Percentiles rank a stretch among this genome's conserved stretches.
Evolutionary conservation across 441 rosid genomes (phyloP).

Genomic region (Bruguiera hainesii): DNA sequence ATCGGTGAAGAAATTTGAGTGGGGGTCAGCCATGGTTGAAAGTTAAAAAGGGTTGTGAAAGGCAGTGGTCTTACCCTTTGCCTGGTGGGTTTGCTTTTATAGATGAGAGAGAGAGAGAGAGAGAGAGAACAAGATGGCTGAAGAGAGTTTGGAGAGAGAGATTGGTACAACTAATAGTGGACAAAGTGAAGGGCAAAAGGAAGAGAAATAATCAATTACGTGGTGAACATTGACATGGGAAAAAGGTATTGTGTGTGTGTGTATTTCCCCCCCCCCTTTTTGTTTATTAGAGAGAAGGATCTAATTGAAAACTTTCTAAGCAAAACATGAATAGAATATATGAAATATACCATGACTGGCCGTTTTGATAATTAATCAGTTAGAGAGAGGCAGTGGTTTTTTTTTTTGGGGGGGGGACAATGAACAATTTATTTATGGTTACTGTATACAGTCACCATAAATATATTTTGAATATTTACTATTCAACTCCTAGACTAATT

Average conservation of each 20-base stretch:
- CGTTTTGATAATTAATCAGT: slow-evolving; percentile 9
- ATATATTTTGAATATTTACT: too few relatives aligned
- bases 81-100: slow-evolving; percentile 46
- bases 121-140: slow-evolving; percentile 32
- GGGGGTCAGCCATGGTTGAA: slow-evolving; percentile 72
- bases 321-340: slow-evolving; percentile 11
- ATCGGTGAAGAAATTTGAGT: slow-evolving; percentile 66
- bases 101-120: slow-evolving; percentile 25
- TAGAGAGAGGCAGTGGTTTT: too few relatives aligned
- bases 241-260: too few relatives aligned
- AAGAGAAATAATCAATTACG: not conserved
- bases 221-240: not conserved
- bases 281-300: too few relatives aligned
- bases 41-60: not conserved
- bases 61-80: slow-evolving; percentile 26
- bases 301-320: too few relatives aligned
- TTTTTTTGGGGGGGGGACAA: too few relatives aligned
- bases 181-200: slow-evolving; percentile 4
- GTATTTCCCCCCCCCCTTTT: too few relatives aligned
- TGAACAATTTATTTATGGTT: too few relatives aligned
- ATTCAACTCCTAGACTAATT: too few relatives aligned
- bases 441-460: too few relatives aligned
- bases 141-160: slow-evolving; percentile 27
- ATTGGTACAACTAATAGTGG: not conserved
- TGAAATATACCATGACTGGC: slow-evolving; percentile 19